These are phyloP conservation scores for Alternaria solani DNA, from an alignment of 2,329 filamentous ascomycete species.

Conservation along the genomic window DNA sequence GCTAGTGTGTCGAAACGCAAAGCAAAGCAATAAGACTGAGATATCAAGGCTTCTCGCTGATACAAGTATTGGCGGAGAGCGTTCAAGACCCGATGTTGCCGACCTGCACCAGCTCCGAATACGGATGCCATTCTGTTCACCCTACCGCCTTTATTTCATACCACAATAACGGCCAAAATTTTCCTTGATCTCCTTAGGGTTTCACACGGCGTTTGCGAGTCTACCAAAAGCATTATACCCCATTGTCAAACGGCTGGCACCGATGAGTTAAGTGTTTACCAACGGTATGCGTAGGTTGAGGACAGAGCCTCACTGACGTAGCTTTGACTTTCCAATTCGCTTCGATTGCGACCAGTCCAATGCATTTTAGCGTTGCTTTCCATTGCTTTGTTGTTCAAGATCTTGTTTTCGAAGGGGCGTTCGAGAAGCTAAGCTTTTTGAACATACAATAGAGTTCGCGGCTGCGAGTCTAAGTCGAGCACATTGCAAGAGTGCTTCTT, in stretches of 20 bases:
- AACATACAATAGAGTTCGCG: constrained; percentile 8
- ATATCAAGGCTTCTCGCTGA: background rate
- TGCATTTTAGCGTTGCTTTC: constrained; percentile 9
- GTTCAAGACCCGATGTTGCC: background rate
- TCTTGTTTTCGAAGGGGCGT: constrained; percentile 1
- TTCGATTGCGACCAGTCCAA: constrained; percentile 13
- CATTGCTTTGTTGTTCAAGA: background rate
- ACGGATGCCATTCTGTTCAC: background rate
- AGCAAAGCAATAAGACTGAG: background rate
- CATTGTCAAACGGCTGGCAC: constrained; percentile 28
- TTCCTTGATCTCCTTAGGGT: constrained; percentile 11
- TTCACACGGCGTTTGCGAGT: constrained; percentile 11
- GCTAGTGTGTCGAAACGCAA: constrained; percentile 22
- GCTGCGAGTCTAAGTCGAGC: constrained; percentile 1
- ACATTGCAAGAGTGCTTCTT: background rate
- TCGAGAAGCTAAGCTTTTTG: constrained; percentile 2
- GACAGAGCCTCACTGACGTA: constrained; percentile 14
- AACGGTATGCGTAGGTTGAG: constrained; percentile 15
- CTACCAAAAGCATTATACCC: constrained; percentile 26
- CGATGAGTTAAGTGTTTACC: constrained; percentile 18
- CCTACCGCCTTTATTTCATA: background rate
- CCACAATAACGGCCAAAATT: constrained; percentile 12
- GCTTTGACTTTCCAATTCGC: constrained; percentile 5
- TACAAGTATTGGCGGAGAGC: background rate
- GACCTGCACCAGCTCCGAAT: background rate